Evolutionary conservation across 139 green algal species (phyloP), one percentile per base, ranked within the genome.

Genomic region (Closterium sp.): DNA sequence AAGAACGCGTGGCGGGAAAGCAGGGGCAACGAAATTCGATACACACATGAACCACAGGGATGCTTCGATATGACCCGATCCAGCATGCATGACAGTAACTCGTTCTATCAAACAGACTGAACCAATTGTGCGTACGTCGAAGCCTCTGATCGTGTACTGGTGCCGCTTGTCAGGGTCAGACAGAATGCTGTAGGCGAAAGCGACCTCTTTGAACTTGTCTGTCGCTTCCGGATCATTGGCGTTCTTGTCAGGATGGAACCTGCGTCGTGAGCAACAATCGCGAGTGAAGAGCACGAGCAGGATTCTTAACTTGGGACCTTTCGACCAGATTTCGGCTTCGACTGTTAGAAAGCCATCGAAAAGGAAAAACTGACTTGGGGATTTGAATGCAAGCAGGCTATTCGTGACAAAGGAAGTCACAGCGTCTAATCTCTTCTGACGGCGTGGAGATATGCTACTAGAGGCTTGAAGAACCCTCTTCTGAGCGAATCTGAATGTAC

Each of bases 131-230:
- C 92, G 50, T 85, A 95, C 90, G 88, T 96, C 94, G 29, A 91
- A 92, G 5, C 96, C 96, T 86, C 93, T 91, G 34, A 89, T 89
- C 70, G 97, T 97, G 92, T 98, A 97, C 30, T 94, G 50, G 6
- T 89, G 92, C 2, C 96, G 91, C 92, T 97, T 97, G 27, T 95
- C 50, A 1, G 95, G 89, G 85, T 97, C 95, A 21, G 89, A 95
- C 30, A 97, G 94, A 94, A 96, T 96, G 27, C 91, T 92, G 88
- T 97, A 97, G 17, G 96, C 94, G 28, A 91, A 94, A 4, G 94
- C 96, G 21, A 97, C 96, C 21, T 95, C 91, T 62, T 95, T 95
- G 88, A 95, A 95, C 89, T 89, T 62, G 29, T 95, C 93, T 10
- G 93, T 45, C 17, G 93, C 92, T 28, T 93, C 92, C 9, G 90